Base-by-base conservation (phyloP, 768 basidiomycete species). In the Phylloporus sp. region DNA sequence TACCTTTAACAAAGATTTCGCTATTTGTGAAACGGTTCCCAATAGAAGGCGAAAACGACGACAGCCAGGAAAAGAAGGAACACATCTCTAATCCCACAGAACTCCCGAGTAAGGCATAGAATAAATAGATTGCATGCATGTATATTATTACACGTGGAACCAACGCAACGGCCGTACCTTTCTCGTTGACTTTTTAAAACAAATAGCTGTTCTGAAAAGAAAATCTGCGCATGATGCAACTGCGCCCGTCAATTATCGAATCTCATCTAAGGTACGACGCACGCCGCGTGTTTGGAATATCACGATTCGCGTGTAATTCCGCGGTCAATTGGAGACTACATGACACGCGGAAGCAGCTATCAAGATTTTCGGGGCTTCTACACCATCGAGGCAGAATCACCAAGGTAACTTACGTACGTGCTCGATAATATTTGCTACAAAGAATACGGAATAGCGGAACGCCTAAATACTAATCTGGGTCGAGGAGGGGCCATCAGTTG, bases 1-100 rank as follows among this genome's bases (percentile, higher is more conserved):
- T 20, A 28, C 18, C 23, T 10, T n/a, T n/a, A n/a, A 9, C 23
- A n/a, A 51, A 66, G 65, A 37, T 65, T 41, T 66, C 65, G 17
- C 28, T 58, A 23, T 65, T 68, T 46, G 39, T 67, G 35, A 62
- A 62, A 48, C 56, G 45, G 26, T 58, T 57, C 23, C 50, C 62
- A 17, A 53, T 66, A 45, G 62, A 57, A 27, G 55, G 21, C 33
- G 44, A 8, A 22, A 45, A 42, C n/a, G 48, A 53, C 5, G 46
- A 57, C 24, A 21, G 47, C 7, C 49, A 47, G 45, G 65, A 67
- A 49, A 54, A 60, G 37, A 44, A 52, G 27, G 50, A 31, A 20
- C 33, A 54, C 31, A 29, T 37, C 36, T 36, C 50, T 23, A 22
- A 35, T 34, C 50, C 50, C 21, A 22, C 49, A 20, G 34, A 48